Conservation (phyloP, 768 basidiomycete species). For the Candolleomyces aberdarensis region DNA sequence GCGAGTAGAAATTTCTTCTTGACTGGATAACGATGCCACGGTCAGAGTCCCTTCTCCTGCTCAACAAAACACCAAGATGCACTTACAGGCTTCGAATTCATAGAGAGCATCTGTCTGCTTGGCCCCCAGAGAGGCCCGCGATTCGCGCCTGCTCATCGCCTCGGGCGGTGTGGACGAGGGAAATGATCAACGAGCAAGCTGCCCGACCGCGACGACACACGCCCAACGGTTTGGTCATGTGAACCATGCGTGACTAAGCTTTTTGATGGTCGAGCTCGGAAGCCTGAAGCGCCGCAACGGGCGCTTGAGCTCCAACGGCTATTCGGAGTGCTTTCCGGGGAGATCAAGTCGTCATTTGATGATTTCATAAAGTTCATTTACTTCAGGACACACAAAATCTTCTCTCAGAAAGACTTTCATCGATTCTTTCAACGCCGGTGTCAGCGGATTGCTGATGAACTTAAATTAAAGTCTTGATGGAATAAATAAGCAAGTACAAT, state of each 20-base stretch:
- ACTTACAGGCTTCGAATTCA: slow-evolving; percentile 84
- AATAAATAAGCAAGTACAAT: too few relatives aligned
- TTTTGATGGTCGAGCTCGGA: too few relatives aligned
- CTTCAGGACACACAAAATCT: too few relatives aligned
- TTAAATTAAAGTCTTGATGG: too few relatives aligned
- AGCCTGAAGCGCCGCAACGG: too few relatives aligned
- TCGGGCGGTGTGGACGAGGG: not conserved
- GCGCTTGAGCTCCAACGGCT: too few relatives aligned
- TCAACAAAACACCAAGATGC: slow-evolving; percentile 7
- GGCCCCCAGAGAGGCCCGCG: slow-evolving; percentile 58
- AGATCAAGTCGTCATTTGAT: too few relatives aligned
- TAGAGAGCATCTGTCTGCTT: slow-evolving; percentile 78
- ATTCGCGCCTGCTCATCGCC: slow-evolving; percentile 57
- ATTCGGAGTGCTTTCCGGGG: too few relatives aligned
- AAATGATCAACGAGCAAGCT: not conserved
- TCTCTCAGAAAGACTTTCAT: too few relatives aligned
- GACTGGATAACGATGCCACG: slow-evolving; percentile 46
- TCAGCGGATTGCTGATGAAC: too few relatives aligned
- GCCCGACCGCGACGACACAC: not conserved
- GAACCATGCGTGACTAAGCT: not conserved
- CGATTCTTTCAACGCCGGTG: too few relatives aligned
- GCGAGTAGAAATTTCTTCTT: slow-evolving; percentile 91
- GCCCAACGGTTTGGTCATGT: not conserved
- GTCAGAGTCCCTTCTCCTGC: slow-evolving; percentile 22
- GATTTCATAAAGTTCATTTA: too few relatives aligned